Evolutionary conservation across 805 yeast species (phyloP), one percentile per base, ranked within the genome.

Genomic region (Maudiozyma pseudohumilis): DNA sequence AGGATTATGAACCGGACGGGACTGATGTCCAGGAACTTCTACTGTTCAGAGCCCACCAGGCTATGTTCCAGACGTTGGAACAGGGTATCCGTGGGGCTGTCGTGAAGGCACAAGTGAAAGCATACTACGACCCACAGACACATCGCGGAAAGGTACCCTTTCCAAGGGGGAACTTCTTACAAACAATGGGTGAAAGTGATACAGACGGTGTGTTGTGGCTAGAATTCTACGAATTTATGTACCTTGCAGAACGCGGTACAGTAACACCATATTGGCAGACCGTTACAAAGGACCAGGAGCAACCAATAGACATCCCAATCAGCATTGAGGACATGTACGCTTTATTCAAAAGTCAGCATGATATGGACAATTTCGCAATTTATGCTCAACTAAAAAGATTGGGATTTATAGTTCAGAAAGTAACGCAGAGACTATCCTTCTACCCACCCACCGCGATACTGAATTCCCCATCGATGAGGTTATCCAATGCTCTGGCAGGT

Each of bases 1-100:
- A 88, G 54, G 95, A 84, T 46, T 82, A 76, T 46, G 94, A 77
- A 42, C 95, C 94, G 0, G 89, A 80, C 53, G 86, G 84, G 0
- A 77, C 87, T 0, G 47, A 50, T 5, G 52, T 64, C 5, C 92
- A 83, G 53, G 54, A 49, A 4, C 41, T 53, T 4, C 56, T 63
- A 13, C 64, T 88, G 4, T 60, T 63, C 9, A 65, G 64, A 19
- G 75, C 89, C 9, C 64, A 83, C 37, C 60, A 70, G 22, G 76
- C 80, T 21, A 87, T 88, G 95, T 85, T 73, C 51, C 61, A 64
- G 3, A 88, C 94, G 0, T 60, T 87, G 21, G 52, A 48, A 1
- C 63, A 64, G 2, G 63, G 61, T 2, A 44, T 65, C 1, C 62
- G 87, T 38, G 77, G 79, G 27, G 46, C 62, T 20, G 50, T 56